These are phyloP conservation scores for Wickerhamomyces ciferrii DNA, from an alignment of 805 yeast genomes.

Conservation along the genomic window DNA sequence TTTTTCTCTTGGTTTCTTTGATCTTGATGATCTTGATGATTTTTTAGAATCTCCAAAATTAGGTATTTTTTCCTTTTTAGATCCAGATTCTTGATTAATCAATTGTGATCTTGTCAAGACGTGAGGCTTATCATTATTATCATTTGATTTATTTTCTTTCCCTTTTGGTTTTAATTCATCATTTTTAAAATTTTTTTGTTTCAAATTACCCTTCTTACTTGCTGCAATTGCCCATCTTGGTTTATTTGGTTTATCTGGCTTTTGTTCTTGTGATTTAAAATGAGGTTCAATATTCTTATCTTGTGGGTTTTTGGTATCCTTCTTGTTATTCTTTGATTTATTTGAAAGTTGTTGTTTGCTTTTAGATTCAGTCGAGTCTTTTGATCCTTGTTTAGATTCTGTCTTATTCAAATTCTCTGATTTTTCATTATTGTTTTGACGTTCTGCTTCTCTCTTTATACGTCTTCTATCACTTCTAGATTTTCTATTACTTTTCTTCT, in stretches of 20 bases:
- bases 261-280: neutral
- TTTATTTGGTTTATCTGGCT: neutral
- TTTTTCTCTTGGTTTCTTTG: neutral
- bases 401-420: slow-evolving; percentile 1
- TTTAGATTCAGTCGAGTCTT: neutral
- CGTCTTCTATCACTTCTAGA: too few species aligned
- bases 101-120: neutral
- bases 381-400: neutral
- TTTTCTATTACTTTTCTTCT: neutral
- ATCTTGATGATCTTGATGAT: too few species aligned
- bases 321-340: neutral
- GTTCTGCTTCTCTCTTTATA: too few species aligned
- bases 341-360: neutral
- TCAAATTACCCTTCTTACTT: neutral
- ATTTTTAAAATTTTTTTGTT: neutral
- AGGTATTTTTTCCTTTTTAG: neutral
- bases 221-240: neutral
- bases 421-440: neutral
- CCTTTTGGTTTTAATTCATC: neutral
- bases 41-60: neutral
- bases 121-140: neutral
- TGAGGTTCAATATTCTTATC: too few species aligned
- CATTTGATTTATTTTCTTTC: neutral
- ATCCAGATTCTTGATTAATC: neutral
- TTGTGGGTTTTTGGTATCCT: neutral